phyloP scores from a whole-genome alignment of 2,329 filamentous ascomycete species.

The Arthroderma sp. region DNA sequence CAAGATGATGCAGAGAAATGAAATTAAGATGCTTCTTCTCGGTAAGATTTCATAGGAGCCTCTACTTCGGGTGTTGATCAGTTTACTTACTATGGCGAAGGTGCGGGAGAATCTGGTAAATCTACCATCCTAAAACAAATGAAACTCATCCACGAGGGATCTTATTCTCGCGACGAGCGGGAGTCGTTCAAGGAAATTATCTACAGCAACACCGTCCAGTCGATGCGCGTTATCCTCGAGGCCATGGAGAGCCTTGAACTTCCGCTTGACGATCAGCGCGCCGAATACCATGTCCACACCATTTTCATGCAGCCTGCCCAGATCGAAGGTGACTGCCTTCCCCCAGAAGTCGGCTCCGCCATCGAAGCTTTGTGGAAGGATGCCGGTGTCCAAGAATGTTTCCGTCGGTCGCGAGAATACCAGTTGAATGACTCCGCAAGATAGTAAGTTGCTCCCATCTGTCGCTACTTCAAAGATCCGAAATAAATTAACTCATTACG shows the following conservation, averaged over 20 bases:
- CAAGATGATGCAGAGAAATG: slow-evolving; percentile 96
- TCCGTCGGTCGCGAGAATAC: slow-evolving; percentile 90
- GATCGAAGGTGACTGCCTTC: slow-evolving; percentile 87
- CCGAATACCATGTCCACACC: slow-evolving; percentile 95
- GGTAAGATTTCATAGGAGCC: slow-evolving; percentile 47
- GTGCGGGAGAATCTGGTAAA: slow-evolving; percentile 95
- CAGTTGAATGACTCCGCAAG: slow-evolving; percentile 91
- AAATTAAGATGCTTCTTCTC: slow-evolving; percentile 99
- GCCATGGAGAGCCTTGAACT: slow-evolving; percentile 59
- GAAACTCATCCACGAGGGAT: slow-evolving; percentile 98
- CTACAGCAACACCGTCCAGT: slow-evolving; percentile 58
- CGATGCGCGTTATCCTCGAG: slow-evolving; percentile 57
- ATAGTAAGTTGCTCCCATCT: slow-evolving; percentile 53
- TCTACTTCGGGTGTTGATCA: neutral
- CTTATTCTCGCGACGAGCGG: slow-evolving; percentile 82
- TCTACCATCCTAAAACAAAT: slow-evolving; percentile 93
- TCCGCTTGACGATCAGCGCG: slow-evolving; percentile 77
- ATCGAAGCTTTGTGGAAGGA: slow-evolving; percentile 92
- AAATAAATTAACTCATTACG: slow-evolving; percentile 21
- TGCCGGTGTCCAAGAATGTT: slow-evolving; percentile 82
- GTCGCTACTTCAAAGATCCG: neutral
- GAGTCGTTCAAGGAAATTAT: slow-evolving; percentile 61
- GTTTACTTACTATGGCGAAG: slow-evolving; percentile 31
- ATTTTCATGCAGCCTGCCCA: slow-evolving; percentile 98
- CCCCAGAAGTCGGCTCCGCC: slow-evolving; percentile 85